Conservation (phyloP, 352 stramenopile species). For the Globisporangium parvum region DNA sequence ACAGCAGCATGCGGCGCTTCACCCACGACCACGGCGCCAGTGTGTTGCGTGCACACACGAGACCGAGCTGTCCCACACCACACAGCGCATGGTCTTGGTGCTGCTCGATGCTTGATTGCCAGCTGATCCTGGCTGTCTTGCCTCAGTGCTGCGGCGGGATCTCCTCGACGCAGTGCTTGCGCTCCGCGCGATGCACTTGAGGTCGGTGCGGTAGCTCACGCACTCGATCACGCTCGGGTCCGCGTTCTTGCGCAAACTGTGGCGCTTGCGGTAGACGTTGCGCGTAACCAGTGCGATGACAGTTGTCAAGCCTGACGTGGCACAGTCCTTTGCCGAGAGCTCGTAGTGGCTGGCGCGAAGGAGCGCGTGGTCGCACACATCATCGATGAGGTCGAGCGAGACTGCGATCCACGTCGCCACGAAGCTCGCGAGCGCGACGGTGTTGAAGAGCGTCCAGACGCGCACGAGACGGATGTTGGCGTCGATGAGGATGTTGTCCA, state of each 20-base stretch:
- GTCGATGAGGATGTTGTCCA: conserved; percentile 7
- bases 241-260: background rate
- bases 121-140: too few relatives aligned
- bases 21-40: background rate
- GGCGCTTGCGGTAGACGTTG: conserved; percentile 3
- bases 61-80: background rate
- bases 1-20: background rate
- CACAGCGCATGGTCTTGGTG: conserved; percentile 1
- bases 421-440: background rate
- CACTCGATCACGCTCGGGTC: conserved; percentile 4
- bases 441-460: conserved; percentile 3
- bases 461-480: background rate
- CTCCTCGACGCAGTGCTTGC: too few relatives aligned
- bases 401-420: background rate
- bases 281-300: background rate
- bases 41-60: background rate
- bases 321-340: background rate
- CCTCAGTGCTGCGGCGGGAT: too few relatives aligned
- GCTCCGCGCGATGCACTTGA: background rate
- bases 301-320: background rate
- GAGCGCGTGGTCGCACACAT: background rate
- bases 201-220: conserved; percentile 6
- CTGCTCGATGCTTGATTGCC: too few relatives aligned
- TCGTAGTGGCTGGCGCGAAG: background rate
- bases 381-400: background rate